Base-by-base conservation (phyloP, 495 filamentous ascomycete genomes). In the Endocarpon pusillum region DNA sequence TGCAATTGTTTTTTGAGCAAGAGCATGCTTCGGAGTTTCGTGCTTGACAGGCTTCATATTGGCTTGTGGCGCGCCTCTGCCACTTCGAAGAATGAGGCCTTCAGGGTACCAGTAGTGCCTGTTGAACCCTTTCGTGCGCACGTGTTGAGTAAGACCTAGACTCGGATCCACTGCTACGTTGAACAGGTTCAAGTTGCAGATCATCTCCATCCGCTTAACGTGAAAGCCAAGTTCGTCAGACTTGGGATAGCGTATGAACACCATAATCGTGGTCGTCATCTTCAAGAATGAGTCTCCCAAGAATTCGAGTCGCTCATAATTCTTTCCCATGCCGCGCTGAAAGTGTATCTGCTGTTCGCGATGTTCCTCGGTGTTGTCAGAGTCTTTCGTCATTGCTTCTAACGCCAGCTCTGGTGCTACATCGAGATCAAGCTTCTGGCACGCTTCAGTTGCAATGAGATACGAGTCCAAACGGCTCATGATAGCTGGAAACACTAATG, bases 251-350 rank as follows among this genome's bases (percentile, higher is more conserved):
- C 71, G 62, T 3, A 70, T 71, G 45, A 75, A 96, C 3, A 91
- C 59, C 15, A 82, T 66, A 15, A 97, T 82, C 0, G 87, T 82
- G 7, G 89, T 96, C 23, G 81, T 81, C 75, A 93, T 84, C 59
- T 97, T 97, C 26, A 97, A 65, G 49, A 94, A 94, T 32, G 76
- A 78, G 51, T 97, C 89, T 0, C 89, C 89, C 10, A 96, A 62
- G 42, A 96, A 91, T 38, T 97, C 89, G 1, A 96, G 71, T 18
- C 89, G 71, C 53, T 97, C 89, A 45, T 97, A 97, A 42, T 96
- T 94, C 35, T 76, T 83, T 8, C 87, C 89, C 89, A 94, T 97
- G 19, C 89, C 89, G 38, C 69, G 58, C 43, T 83, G 80, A 16
- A 83, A 62, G 41, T 87, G 80, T 25, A 89, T 55, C 37, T 80